Conservation (phyloP, 257 asterid species). For the Solanum arcanum region DNA sequence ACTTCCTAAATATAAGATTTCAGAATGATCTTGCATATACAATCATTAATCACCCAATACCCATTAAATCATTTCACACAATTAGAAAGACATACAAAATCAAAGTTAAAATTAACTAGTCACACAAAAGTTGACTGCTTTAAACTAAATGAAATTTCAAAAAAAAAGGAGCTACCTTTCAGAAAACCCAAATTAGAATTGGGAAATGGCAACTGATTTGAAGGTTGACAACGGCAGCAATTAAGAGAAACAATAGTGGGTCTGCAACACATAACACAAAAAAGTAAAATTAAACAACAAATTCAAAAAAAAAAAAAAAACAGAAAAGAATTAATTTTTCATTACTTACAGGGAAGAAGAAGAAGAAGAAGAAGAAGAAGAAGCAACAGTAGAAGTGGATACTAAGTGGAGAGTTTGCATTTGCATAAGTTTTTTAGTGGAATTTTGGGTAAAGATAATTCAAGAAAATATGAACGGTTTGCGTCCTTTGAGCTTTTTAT, state of each 20-base stretch:
- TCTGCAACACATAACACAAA: background rate
- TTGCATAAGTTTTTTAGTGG: background rate
- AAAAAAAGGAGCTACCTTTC: background rate
- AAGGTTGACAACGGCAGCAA: background rate
- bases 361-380: background rate
- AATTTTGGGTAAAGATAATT: background rate
- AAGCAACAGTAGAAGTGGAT: background rate
- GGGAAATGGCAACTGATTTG: background rate
- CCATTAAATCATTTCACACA: background rate
- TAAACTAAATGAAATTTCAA: background rate
- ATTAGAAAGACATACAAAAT: background rate
- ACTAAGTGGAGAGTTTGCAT: background rate
- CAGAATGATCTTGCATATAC: background rate
- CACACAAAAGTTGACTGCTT: background rate
- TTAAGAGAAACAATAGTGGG: background rate
- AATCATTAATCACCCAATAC: background rate
- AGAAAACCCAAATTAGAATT: background rate
- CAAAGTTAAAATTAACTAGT: background rate
- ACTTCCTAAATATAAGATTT: background rate
- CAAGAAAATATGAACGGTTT: background rate
- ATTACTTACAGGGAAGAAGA: constrained; percentile 1
- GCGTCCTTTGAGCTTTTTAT: background rate
- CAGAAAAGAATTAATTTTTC: background rate
- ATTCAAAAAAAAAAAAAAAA: background rate
- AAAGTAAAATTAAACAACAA: background rate